Evolutionary conservation across 345 rosid genomes (phyloP), one percentile per base, ranked within the genome.

Genomic region (Hibiscus syriacus): DNA sequence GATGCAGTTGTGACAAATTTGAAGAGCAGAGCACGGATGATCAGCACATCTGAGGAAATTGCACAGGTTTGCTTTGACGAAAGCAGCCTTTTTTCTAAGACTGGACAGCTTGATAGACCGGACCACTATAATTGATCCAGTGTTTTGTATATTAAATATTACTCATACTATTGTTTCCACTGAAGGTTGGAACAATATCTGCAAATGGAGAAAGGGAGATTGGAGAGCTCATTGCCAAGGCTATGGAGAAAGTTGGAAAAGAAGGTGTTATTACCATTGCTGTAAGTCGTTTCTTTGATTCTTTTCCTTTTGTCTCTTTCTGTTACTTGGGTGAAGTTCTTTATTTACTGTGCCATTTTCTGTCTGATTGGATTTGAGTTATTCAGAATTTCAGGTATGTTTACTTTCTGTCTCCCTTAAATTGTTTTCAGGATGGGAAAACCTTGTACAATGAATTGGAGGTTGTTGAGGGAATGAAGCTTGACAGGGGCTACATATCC

Each of bases 201-300:
- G 81, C 87, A 29, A 83, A 80, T 76, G 87, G 87, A 32, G 87
- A 80, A 48, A 76, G 81, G 27, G 79, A 81, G 65, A 83, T 83
- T 17, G 87, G 87, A 20, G 85, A 81, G 72, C 54, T 83, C 43
- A 79, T 83, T 50, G 83, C 87, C 7, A 79, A 81, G 74, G 87
- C 87, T 34, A 81, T 81, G 87, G 82, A 81, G 77, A 77, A 81
- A 68, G 85, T 81, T 45, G 85, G 87, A 52, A 79, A 83, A 70
- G 83, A 81, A 49, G 83, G 85, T 53, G 85, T 79, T 38, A 81
- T 83, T 61, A 61, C 66, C 29, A 61, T 61, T 39, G 49, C 66
- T 39, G 66, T 61, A 61, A 61, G 66, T 61, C 4, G 0, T 39
- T 61, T 38, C n/a, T 14, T 39, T 11, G 66, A 13, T 39, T 39